Percentiles rank a stretch among this genome's conserved stretches.
These are phyloP conservation scores for Saccharomycopsis schoenii DNA, from an alignment of 805 yeast genomes.

Conservation along the genomic window DNA sequence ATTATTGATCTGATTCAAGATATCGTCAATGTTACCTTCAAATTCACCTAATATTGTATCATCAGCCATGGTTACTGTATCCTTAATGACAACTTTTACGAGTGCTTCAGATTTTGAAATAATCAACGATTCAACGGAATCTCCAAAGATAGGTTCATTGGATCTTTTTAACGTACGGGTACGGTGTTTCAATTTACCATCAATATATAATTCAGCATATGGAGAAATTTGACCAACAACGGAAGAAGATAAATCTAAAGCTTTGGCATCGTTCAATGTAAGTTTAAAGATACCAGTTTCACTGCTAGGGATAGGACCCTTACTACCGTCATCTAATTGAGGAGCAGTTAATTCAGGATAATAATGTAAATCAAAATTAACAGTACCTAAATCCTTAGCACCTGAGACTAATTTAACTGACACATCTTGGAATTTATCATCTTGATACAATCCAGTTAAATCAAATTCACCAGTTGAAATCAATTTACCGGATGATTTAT, in stretches of 20 bases:
- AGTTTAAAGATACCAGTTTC: slow-evolving; percentile 68
- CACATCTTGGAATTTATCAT: slow-evolving; percentile 38
- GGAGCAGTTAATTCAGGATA: slow-evolving; percentile 17
- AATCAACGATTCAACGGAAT: slow-evolving; percentile 49
- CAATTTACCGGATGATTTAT: slow-evolving; percentile 7
- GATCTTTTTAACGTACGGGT: slow-evolving; percentile 55
- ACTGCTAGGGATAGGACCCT: slow-evolving; percentile 35
- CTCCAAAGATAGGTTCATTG: slow-evolving; percentile 69
- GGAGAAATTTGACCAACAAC: slow-evolving; percentile 41
- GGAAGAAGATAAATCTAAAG: slow-evolving; percentile 44
- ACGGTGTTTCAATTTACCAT: slow-evolving; percentile 43
- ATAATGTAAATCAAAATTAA: slow-evolving; percentile 40
- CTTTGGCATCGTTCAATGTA: slow-evolving; percentile 48
- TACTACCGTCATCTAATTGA: slow-evolving; percentile 19
- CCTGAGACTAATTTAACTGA: slow-evolving; percentile 8
- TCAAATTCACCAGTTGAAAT: slow-evolving; percentile 27
- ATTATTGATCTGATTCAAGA: slow-evolving; percentile 35
- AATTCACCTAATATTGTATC: slow-evolving; percentile 45
- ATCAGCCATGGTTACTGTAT: slow-evolving; percentile 39
- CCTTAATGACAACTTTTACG: slow-evolving; percentile 49
- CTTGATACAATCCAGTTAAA: slow-evolving; percentile 41
- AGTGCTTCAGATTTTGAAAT: slow-evolving; percentile 49
- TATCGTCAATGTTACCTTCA: slow-evolving; percentile 42
- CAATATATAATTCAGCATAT: slow-evolving; percentile 55
- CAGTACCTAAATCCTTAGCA: slow-evolving; percentile 30